phyloP scores from a whole-genome alignment of 331 rosid genomes.

The Spiraea crenata region DNA sequence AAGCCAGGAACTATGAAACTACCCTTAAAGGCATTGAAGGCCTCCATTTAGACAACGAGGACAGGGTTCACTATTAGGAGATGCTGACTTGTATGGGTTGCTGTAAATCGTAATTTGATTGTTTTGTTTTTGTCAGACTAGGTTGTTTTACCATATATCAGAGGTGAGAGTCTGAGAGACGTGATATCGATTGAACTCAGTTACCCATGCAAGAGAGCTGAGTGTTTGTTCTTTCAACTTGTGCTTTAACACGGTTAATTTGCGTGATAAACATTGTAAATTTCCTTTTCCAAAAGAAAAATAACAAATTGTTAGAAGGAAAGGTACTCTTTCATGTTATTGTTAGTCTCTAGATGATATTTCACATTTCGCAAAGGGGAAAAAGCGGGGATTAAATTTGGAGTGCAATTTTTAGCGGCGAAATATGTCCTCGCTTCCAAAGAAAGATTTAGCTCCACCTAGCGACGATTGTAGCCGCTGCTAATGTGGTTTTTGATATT shows the following conservation, averaged over 20 bases:
- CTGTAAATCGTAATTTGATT: constrained; percentile 36
- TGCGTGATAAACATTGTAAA: constrained; percentile 19
- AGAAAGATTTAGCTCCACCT: too few species aligned
- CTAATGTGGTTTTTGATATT: too few species aligned
- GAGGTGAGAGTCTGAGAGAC: constrained; percentile 12
- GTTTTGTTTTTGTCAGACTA: constrained; percentile 33
- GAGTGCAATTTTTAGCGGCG: too few species aligned
- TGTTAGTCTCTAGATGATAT: too few species aligned
- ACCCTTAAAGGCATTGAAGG: constrained; percentile 83
- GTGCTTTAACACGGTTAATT: constrained; percentile 16
- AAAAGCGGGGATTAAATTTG: too few species aligned
- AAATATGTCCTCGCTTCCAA: too few species aligned
- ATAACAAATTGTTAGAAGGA: constrained; percentile 5
- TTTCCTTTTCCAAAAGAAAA: constrained; percentile 6
- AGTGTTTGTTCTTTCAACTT: constrained; percentile 19
- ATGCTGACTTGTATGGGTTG: constrained; percentile 24
- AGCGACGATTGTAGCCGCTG: too few species aligned
- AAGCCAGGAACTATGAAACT: constrained; percentile 63
- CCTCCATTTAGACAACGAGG: constrained; percentile 77
- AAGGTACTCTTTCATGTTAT: not conserved
- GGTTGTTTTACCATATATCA: constrained; percentile 24
- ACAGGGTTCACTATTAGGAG: constrained; percentile 61
- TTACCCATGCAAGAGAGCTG: constrained; percentile 19
- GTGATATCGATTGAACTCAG: constrained; percentile 15
- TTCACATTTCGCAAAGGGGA: too few species aligned